Evolutionary conservation across 441 rosid species (phyloP), one percentile per base, ranked within the genome.

Genomic region (Pelargonium citronellum): DNA sequence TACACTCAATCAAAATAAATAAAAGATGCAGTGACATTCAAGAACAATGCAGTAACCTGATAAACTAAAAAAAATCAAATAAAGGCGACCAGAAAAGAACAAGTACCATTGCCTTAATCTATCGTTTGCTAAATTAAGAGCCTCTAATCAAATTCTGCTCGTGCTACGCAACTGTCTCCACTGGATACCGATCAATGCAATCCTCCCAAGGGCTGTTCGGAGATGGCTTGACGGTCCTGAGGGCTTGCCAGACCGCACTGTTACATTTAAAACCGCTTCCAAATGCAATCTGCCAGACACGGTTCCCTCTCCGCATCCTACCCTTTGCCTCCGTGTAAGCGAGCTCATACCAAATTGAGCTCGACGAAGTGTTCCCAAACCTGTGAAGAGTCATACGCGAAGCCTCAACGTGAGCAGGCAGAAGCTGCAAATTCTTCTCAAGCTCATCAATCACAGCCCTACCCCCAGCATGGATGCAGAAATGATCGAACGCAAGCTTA

Each of bases 211-310:
- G 95, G 74, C 83, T 89, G 51, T 75, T 83, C 34, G 78, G 49
- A 7, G 98, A 86, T 0, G 96, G 91, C 47, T 83, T 70, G 19
- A 92, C 79, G 44, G 87, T 79, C 34, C 80, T 76, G 34, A 89
- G 82, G 2, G 98, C 92, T 70, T 84, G 74, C 98, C 98, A 92
- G 57, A 90, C 95, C 0, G 98, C 91, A 19, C 98, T 92, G 79
- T 90, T 92, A 78, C 98, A 92, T n/a, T n/a, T n/a, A n/a, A 92
- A 92, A 37, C 97, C 97, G 43, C 96, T 91, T 13, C 97, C 97
- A 47, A 88, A 90, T 8, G 97, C 96, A 72, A 92, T 92, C 84
- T 92, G 96, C 96, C 97, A 90, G 72, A 87, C 86, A 0, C 92
- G 78, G 71, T 90, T 83, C 30, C 95, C 92, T 81, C 76, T 88